These are phyloP conservation scores for Diversispora epigaea DNA, from an alignment of 192 early-diverging fungal genomes.

Conservation along the genomic window DNA sequence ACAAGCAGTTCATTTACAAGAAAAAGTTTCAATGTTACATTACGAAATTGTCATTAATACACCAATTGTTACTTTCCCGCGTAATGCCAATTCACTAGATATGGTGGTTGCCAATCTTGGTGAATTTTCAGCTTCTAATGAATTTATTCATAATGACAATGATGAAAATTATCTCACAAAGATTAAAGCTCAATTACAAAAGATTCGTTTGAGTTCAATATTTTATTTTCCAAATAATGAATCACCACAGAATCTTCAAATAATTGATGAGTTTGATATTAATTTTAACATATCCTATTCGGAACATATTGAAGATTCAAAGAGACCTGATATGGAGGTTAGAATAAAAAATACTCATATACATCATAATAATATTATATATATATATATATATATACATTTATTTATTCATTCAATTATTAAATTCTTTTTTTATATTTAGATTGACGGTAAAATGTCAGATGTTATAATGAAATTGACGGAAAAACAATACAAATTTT, in stretches of 20 bases:
- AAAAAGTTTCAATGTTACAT: conserved; percentile 74
- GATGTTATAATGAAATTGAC: conserved; percentile 79
- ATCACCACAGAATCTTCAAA: conserved; percentile 61
- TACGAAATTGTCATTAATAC: conserved; percentile 84
- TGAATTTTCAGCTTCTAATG: conserved; percentile 79
- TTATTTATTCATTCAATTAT: no score
- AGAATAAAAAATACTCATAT: background rate
- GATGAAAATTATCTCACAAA: conserved; percentile 56
- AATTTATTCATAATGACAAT: conserved; percentile 59
- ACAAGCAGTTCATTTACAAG: conserved; percentile 74
- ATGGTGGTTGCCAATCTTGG: conserved; percentile 80
- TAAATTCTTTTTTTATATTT: background rate
- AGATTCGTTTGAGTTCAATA: conserved; percentile 57
- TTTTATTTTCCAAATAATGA: conserved; percentile 47
- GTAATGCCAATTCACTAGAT: conserved; percentile 55
- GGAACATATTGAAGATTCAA: conserved; percentile 51
- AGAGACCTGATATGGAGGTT: conserved; percentile 58
- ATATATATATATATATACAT: background rate
- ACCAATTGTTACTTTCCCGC: conserved; percentile 84
- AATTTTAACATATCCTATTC: conserved; percentile 64
- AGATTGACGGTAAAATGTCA: conserved; percentile 62
- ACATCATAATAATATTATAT: background rate
- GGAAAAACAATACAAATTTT: conserved; percentile 79
- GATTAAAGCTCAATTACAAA: conserved; percentile 61
- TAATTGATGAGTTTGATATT: conserved; percentile 85